Conservation (phyloP, 202 grass and related monocot genomes). For the Carex arenaria region DNA sequence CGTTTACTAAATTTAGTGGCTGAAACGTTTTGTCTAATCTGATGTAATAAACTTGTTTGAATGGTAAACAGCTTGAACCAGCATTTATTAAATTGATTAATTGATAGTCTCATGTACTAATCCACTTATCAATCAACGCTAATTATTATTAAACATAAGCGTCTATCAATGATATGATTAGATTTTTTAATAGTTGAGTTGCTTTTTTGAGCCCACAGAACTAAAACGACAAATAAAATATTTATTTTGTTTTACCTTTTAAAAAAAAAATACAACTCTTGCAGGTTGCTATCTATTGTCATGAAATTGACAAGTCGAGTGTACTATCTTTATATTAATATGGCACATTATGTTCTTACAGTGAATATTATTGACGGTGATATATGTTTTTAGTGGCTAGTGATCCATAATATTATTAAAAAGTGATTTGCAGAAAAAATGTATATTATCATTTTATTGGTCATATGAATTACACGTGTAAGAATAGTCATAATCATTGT, state of each 20-base stretch:
- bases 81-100: background rate
- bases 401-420: no score
- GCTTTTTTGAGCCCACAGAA: background rate
- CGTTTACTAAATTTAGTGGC: background rate
- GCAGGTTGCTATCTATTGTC: no score
- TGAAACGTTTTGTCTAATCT: background rate
- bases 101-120: background rate
- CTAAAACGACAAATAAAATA: background rate
- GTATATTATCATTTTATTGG: no score
- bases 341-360: no score
- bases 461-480: no score
- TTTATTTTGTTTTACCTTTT: background rate
- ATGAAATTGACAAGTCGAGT: no score
- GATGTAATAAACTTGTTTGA: background rate
- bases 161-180: background rate
- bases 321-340: no score
- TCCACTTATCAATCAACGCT: background rate
- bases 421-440: no score
- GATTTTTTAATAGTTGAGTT: background rate
- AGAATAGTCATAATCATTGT: no score
- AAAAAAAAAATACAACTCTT: no score
- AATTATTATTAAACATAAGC: background rate
- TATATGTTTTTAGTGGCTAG: no score
- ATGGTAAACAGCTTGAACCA: background rate
- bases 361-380: no score